These are phyloP conservation scores for Gracilaria caudata DNA, from an alignment of 23 red algal species.

Conservation along the genomic window DNA sequence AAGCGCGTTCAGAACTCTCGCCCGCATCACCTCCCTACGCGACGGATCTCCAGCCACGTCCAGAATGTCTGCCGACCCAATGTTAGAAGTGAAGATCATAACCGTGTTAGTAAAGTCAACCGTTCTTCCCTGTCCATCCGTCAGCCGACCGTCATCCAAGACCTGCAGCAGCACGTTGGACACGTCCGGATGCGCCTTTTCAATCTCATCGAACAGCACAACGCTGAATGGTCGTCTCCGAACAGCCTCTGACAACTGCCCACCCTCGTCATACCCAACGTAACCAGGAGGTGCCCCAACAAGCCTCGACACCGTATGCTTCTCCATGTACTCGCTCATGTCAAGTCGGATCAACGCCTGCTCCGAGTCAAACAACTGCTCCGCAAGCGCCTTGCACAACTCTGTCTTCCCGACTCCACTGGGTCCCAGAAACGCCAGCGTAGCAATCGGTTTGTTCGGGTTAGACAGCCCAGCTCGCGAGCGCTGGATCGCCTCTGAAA, in stretches of 20 bases:
- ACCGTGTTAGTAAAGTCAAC: constrained; percentile 96
- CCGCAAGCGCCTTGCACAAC: constrained; percentile 93
- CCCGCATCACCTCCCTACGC: constrained; percentile 81
- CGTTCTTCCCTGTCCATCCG: constrained; percentile 96
- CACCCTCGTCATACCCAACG: constrained; percentile 97
- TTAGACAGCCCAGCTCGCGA: constrained; percentile 92
- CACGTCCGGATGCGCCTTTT: constrained; percentile 99
- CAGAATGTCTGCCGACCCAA: constrained; percentile 92
- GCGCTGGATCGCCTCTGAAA: constrained; percentile 97
- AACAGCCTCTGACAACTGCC: constrained; percentile 96
- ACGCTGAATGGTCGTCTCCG: constrained; percentile 96
- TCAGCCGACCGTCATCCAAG: constrained; percentile 97
- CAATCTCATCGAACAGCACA: constrained; percentile 98
- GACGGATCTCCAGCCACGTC: constrained; percentile 63
- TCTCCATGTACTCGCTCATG: constrained; percentile 98
- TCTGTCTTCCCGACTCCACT: constrained; percentile 98
- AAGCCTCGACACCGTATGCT: constrained; percentile 87
- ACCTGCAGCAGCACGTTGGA: constrained; percentile 98
- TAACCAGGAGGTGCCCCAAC: constrained; percentile 98
- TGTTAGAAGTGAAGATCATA: constrained; percentile 96
- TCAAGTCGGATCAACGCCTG: constrained; percentile 91
- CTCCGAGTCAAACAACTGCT: constrained; percentile 94
- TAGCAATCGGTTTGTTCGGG: constrained; percentile 91
- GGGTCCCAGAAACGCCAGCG: constrained; percentile 91
- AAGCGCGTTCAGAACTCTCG: constrained; percentile 88